Evolutionary conservation across 345 rosid species (phyloP).

Genomic region (Combretum micranthum): DNA sequence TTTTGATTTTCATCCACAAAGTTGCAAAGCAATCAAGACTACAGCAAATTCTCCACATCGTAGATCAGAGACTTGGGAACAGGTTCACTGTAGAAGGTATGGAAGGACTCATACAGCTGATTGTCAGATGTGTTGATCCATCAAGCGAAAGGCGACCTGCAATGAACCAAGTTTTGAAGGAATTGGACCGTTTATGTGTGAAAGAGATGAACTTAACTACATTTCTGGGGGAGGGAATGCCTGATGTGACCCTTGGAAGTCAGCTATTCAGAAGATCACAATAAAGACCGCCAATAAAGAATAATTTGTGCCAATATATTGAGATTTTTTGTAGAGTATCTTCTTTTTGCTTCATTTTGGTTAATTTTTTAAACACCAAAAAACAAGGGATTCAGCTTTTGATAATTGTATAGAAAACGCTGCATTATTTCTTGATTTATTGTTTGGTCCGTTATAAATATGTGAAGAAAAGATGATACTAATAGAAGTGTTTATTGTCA

Average conservation of each 20-base stretch:
- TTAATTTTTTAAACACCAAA: constrained; percentile 7
- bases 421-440: constrained; percentile 26
- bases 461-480: constrained; percentile 23
- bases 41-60: constrained; percentile 34
- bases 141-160: constrained; percentile 80
- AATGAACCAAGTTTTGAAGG: constrained; percentile 66
- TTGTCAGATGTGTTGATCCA: constrained; percentile 44
- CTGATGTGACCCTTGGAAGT: constrained; percentile 82
- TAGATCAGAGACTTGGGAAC: constrained; percentile 62
- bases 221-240: constrained; percentile 78
- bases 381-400: constrained; percentile 56
- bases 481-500: constrained; percentile 43
- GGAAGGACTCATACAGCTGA: constrained; percentile 61
- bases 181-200: constrained; percentile 67
- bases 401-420: constrained; percentile 75
- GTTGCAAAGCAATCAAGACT: constrained; percentile 57
- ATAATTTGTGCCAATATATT: too few relatives aligned
- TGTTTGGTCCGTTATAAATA: constrained; percentile 26
- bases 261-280: constrained; percentile 58
- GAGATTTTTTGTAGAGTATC: constrained; percentile 23
- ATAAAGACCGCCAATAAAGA: constrained; percentile 11
- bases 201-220: constrained; percentile 80
- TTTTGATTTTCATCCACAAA: constrained; percentile 15
- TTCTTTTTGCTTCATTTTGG: constrained; percentile 4
- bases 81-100: constrained; percentile 86